Percentiles rank a stretch among this genome's conserved stretches.
Evolutionary conservation across 305 asterid species (phyloP).

Genomic region (Solanum hybrid): DNA sequence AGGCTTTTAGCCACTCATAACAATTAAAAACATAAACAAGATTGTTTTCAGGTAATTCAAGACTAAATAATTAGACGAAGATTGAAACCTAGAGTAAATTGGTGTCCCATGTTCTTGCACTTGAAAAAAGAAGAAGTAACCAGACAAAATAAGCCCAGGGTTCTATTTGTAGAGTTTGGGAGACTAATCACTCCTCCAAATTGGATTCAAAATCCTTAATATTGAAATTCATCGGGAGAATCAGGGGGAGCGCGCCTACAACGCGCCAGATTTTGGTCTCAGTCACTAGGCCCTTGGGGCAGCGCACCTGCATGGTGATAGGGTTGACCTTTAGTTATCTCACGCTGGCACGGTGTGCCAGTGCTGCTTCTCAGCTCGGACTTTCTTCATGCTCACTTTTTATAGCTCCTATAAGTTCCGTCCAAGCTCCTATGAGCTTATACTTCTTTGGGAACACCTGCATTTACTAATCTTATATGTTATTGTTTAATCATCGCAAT

Average conservation of each 20-base stretch:
- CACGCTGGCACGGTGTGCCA: neutral
- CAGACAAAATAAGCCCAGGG: neutral
- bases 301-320: neutral
- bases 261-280: neutral
- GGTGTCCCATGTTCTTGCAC: neutral
- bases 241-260: neutral
- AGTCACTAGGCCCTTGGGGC: neutral
- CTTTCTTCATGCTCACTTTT: neutral
- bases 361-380: neutral
- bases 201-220: neutral
- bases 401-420: neutral
- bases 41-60: neutral
- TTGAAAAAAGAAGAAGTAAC: neutral
- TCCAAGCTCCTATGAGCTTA: neutral
- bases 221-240: neutral
- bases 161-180: neutral
- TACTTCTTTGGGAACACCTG: neutral
- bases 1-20: neutral
- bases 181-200: neutral
- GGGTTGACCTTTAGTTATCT: neutral
- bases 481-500: neutral
- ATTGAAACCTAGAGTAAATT: too few species aligned
- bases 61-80: neutral
- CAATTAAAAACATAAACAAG: neutral
- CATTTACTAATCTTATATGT: neutral